These are phyloP conservation scores for Lactarius tabidus DNA, from an alignment of 768 basidiomycete species.

Conservation along the genomic window DNA sequence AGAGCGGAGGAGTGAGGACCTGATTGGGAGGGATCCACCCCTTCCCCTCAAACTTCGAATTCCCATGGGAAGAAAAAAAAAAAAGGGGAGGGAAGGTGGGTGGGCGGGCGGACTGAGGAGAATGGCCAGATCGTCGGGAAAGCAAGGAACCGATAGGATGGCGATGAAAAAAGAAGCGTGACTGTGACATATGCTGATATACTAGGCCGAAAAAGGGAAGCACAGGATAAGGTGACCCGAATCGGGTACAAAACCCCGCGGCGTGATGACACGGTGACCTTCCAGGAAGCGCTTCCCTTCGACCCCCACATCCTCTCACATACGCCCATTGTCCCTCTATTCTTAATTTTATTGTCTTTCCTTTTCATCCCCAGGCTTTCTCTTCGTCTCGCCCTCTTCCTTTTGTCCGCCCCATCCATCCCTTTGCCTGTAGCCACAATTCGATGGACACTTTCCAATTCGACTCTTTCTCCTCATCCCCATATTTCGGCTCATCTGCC, in stretches of 20 bases:
- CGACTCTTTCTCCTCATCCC: slow-evolving; percentile 53
- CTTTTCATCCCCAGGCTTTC: slow-evolving; percentile 12
- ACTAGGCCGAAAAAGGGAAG: slow-evolving; percentile 23
- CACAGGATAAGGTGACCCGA: slow-evolving; percentile 26
- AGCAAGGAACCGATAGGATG: slow-evolving; percentile 13
- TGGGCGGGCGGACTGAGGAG: slow-evolving; percentile 21
- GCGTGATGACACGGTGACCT: slow-evolving; percentile 25
- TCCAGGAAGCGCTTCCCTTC: slow-evolving; percentile 26
- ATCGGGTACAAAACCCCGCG: slow-evolving; percentile 28
- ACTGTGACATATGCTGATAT: slow-evolving; percentile 21
- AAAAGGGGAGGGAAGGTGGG: slow-evolving; percentile 15
- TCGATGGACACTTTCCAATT: slow-evolving; percentile 46
- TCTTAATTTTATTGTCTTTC: slow-evolving; percentile 26
- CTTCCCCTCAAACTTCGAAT: slow-evolving; percentile 24
- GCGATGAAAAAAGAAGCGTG: slow-evolving; percentile 14
- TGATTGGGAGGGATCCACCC: slow-evolving; percentile 18
- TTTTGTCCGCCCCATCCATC: slow-evolving; percentile 11
- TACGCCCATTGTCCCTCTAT: slow-evolving; percentile 19
- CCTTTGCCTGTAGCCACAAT: slow-evolving; percentile 19
- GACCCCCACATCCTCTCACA: slow-evolving; percentile 24
- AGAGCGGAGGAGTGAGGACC: slow-evolving; percentile 16
- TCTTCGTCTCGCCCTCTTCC: slow-evolving; percentile 11
- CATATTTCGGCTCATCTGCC: slow-evolving; percentile 61
- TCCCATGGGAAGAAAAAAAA: slow-evolving; percentile 28
- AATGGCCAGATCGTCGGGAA: slow-evolving; percentile 19